phyloP scores from a whole-genome alignment of 2,329 filamentous ascomycete genomes.

The Coleophoma cylindrospora region DNA sequence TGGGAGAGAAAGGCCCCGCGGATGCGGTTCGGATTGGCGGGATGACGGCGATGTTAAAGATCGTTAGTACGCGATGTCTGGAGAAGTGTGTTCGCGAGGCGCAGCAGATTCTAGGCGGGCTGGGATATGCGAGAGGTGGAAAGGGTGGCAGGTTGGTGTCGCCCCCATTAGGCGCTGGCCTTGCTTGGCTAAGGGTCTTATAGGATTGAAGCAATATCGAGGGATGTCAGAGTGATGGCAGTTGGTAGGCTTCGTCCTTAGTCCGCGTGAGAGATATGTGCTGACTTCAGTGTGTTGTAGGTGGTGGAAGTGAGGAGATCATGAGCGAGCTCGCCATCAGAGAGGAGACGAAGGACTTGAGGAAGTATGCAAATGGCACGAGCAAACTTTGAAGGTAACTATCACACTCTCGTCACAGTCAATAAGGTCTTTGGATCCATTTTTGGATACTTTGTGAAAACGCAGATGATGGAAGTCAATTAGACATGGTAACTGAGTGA shows the following conservation, averaged over 20 bases:
- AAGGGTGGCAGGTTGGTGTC: slow-evolving; percentile 32
- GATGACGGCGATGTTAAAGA: slow-evolving; percentile 45
- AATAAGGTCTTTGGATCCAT: no score
- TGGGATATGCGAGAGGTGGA: slow-evolving; percentile 44
- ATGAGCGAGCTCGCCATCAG: slow-evolving; percentile 25
- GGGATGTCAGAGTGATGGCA: slow-evolving; percentile 43
- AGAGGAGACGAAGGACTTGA: slow-evolving; percentile 25
- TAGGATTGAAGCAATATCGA: slow-evolving; percentile 46
- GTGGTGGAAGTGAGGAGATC: slow-evolving; percentile 28
- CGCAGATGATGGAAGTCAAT: no score
- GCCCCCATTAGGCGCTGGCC: neutral
- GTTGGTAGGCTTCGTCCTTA: slow-evolving; percentile 20
- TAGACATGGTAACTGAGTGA: no score
- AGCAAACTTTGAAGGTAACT: neutral
- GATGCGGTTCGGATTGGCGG: slow-evolving; percentile 37
- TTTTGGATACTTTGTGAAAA: no score
- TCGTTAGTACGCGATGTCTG: slow-evolving; percentile 45
- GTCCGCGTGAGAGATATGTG: neutral
- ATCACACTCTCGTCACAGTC: no score
- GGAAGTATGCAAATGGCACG: slow-evolving; percentile 1
- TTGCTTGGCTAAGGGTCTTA: neutral
- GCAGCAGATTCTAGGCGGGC: slow-evolving; percentile 49
- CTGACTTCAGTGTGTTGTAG: slow-evolving; percentile 9
- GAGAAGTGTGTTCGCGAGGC: slow-evolving; percentile 49
- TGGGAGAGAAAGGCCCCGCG: neutral